Evolutionary conservation across 116 monocot species (phyloP), one percentile per base, ranked within the genome.

Genomic region (Zostera marina): DNA sequence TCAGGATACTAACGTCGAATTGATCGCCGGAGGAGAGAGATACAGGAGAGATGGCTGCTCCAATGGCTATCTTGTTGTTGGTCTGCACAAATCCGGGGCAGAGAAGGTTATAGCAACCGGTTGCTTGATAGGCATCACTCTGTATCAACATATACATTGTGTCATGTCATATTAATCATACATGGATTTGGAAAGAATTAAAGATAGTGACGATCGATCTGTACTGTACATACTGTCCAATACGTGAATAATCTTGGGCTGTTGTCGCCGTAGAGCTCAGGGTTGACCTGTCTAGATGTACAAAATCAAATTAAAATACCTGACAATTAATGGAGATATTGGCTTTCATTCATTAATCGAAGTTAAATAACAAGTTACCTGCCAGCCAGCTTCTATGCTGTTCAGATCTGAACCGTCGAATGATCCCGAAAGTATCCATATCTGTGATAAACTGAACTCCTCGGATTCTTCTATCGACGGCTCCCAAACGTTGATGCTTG

Each of bases 211-310:
- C 32, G 32, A 32, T n/a, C n/a, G n/a, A n/a, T n/a, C 32, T 3
- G 5, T 5, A 32, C 32, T 3, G 2, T 2, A 32, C 75, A 73
- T 53, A 88, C 89, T 70, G 89, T 96, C 96, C 89, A 96, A 72
- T 96, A 96, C 11, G 96, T 96, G 78, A 96, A 96, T 22, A 96
- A 73, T 66, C 96, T 79, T 26, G 96, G 96, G 52, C 69, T 96
- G 85, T 66, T 85, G 77, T 96, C 96, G 73, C 96, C 96, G 60
- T 96, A 96, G 64, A 96, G 96, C 85, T 96, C 96, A 70, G 96
- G 96, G 89, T 85, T 96, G 89, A 96, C 96, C 96, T 96, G 94
- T 88, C 94, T 96, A 96, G 85, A 88, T n/a, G n/a, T n/a, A n/a
- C 78, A 76, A 74, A 96, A 32, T 32, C 75, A 32, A 32, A 32